Conservation (phyloP, 495 filamentous ascomycete genomes). For the Haplographium delicatum region DNA sequence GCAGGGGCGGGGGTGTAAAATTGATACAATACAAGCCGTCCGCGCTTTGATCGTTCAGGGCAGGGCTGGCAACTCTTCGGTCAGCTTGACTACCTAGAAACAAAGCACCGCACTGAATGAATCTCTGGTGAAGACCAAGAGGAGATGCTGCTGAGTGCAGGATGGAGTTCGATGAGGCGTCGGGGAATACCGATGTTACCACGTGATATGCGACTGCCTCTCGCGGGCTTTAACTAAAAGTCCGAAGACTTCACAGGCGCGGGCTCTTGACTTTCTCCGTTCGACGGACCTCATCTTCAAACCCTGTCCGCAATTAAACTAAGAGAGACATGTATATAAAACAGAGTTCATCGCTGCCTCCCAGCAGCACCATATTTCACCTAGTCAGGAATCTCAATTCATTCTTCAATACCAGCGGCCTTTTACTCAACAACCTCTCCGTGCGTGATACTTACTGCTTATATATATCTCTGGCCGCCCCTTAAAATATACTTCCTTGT, state of each 20-base stretch:
- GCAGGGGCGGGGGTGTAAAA: background rate
- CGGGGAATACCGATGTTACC: background rate
- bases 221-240: conserved; percentile 7
- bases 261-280: background rate
- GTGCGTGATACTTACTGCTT: too few relatives aligned
- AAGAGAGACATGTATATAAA: conserved; percentile 1
- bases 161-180: background rate
- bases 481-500: too few relatives aligned
- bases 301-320: background rate
- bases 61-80: background rate
- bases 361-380: background rate
- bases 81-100: background rate
- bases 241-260: background rate
- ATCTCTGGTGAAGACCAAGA: background rate
- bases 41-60: background rate
- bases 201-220: background rate
- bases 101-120: background rate
- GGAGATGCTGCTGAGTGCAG: background rate
- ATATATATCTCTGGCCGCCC: too few relatives aligned
- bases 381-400: too few relatives aligned
- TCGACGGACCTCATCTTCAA: background rate
- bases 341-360: background rate
- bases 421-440: too few relatives aligned
- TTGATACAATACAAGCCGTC: background rate
- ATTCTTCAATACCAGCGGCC: too few relatives aligned